Conservation (phyloP, 208 protist species). For the Wallacemonas rigidus region DNA sequence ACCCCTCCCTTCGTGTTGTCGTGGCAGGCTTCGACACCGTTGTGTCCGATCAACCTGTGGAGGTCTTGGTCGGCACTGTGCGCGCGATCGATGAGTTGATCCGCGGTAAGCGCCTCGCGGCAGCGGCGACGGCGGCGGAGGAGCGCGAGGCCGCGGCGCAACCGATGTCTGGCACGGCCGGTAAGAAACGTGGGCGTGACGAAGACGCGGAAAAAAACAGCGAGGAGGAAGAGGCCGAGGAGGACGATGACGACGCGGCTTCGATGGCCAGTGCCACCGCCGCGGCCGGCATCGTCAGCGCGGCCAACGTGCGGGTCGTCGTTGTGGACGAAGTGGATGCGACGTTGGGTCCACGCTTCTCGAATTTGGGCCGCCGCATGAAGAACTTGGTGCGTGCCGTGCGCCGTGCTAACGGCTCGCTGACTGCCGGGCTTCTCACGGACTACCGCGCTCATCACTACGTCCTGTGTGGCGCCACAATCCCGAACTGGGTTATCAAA, state of each 20-base stretch:
- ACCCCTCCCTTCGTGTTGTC: constrained; percentile 60
- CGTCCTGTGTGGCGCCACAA: constrained; percentile 89
- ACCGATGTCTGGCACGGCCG: constrained; percentile 3
- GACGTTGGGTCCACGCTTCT: constrained; percentile 88
- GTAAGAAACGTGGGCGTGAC: constrained; percentile 26
- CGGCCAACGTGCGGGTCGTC: constrained; percentile 67
- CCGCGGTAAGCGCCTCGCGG: constrained; percentile 53
- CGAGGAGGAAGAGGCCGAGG: constrained; percentile 28
- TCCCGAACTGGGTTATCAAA: constrained; percentile 92
- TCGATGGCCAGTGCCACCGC: constrained; percentile 1
- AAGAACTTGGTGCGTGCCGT: constrained; percentile 84
- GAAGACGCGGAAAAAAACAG: constrained; percentile 22
- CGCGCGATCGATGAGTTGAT: constrained; percentile 70
- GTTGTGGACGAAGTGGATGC: constrained; percentile 91
- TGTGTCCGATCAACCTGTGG: constrained; percentile 25
- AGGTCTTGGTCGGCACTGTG: constrained; percentile 84
- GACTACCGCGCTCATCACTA: constrained; percentile 91
- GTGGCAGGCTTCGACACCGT: constrained; percentile 78
- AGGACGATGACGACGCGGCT: constrained; percentile 29
- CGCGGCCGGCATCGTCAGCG: constrained; percentile 42
- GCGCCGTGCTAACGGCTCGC: constrained; percentile 73
- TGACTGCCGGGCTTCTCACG: constrained; percentile 61
- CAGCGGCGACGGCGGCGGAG: constrained; percentile 37
- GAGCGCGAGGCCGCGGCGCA: constrained; percentile 32
- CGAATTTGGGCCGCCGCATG: constrained; percentile 83